phyloP scores from a whole-genome alignment of 2,329 filamentous ascomycete genomes.

The Myrmaecium sp. region DNA sequence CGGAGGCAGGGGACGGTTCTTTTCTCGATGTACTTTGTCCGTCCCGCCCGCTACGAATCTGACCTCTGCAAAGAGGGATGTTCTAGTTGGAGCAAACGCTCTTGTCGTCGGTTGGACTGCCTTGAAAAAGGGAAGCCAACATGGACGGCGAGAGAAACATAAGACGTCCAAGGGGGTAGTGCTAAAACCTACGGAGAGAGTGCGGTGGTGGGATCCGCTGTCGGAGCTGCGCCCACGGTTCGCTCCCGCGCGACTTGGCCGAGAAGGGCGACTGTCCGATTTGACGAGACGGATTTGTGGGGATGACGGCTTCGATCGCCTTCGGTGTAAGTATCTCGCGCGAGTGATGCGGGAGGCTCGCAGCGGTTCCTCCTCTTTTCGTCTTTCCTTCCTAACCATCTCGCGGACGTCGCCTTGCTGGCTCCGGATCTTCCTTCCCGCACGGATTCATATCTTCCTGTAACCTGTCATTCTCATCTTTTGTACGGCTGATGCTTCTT shows the following conservation, averaged over 20 bases:
- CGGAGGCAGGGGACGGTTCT: slow-evolving; percentile 51
- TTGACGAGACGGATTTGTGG: slow-evolving; percentile 2
- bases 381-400: too few relatives aligned
- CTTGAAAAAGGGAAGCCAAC: too few relatives aligned
- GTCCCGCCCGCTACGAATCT: slow-evolving; percentile 49
- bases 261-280: not conserved
- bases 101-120: slow-evolving; percentile 8
- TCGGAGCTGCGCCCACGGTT: not conserved
- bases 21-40: slow-evolving; percentile 96
- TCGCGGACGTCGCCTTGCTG: slow-evolving; percentile 8
- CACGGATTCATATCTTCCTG: too few relatives aligned
- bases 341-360: slow-evolving; percentile 6
- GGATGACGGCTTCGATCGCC: too few relatives aligned
- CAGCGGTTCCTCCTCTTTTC: too few relatives aligned
- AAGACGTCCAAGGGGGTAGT: slow-evolving; percentile 90
- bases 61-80: too few relatives aligned
- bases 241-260: not conserved
- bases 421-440: slow-evolving; percentile 9
- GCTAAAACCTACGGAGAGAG: slow-evolving; percentile 63
- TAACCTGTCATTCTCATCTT: too few relatives aligned
- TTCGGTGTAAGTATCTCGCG: slow-evolving; percentile 6
- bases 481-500: slow-evolving; percentile 6
- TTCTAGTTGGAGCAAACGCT: too few relatives aligned
- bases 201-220: not conserved
- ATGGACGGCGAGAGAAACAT: slow-evolving; percentile 55